A percentile compares a stretch with the other conserved stretches of the same genome.
Conservation (phyloP, 768 basidiomycete species). For the Boletus tomentosulus region DNA sequence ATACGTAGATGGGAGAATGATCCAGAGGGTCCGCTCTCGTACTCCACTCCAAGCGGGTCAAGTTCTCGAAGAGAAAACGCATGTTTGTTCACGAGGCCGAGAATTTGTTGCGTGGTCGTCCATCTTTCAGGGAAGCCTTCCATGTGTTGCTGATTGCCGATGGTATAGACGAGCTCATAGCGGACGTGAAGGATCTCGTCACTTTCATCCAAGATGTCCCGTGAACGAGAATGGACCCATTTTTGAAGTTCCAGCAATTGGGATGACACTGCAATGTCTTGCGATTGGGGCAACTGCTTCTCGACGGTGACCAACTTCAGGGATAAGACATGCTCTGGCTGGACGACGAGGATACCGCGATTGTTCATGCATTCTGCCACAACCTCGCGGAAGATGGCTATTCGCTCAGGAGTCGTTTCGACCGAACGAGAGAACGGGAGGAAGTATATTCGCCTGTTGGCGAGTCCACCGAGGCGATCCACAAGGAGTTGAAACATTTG, state of each 20-base stretch:
- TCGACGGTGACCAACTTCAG: constrained; percentile 43
- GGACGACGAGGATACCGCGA: constrained; percentile 41
- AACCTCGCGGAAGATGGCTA: constrained; percentile 23
- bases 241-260: constrained; percentile 21
- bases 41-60: background rate
- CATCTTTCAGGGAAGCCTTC: constrained; percentile 43
- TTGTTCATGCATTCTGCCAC: constrained; percentile 33
- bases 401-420: background rate
- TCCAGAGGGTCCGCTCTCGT: background rate
- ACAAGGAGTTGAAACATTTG: constrained; percentile 47
- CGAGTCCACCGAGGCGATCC: constrained; percentile 38
- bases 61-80: background rate
- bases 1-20: constrained; percentile 10
- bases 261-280: background rate
- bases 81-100: constrained; percentile 19
- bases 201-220: too few species aligned
- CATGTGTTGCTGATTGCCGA: constrained; percentile 33
- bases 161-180: constrained; percentile 40
- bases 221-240: constrained; percentile 12
- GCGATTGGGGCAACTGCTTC: constrained; percentile 9
- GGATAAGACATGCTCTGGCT: constrained; percentile 52
- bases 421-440: constrained; percentile 41
- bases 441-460: constrained; percentile 42
- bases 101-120: constrained; percentile 15
- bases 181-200: too few species aligned